Percentiles rank a stretch among this genome's conserved stretches.
phyloP scores from a whole-genome alignment of 2,329 filamentous ascomycete species.

The Dryadomyces quercivorus region DNA sequence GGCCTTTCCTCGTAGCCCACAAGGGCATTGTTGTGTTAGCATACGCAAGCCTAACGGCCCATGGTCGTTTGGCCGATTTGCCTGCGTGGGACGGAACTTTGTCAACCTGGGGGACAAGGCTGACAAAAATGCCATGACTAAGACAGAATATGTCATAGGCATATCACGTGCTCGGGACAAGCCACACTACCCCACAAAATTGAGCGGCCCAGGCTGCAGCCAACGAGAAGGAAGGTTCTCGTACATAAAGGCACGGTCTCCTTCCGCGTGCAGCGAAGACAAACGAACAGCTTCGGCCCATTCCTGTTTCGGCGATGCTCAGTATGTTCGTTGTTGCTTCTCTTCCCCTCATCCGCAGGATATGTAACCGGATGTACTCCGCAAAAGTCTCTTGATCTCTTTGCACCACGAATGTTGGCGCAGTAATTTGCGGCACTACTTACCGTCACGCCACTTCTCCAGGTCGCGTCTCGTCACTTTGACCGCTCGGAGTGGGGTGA shows the following conservation, averaged over 20 bases:
- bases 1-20: neutral
- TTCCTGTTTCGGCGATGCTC: neutral
- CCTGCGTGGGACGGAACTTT: too few relatives aligned
- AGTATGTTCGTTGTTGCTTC: neutral
- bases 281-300: neutral
- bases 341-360: neutral
- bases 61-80: too few relatives aligned
- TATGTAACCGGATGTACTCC: neutral
- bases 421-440: neutral
- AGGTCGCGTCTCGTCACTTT: neutral
- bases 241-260: too few relatives aligned
- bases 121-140: neutral
- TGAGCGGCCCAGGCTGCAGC: too few relatives aligned
- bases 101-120: neutral
- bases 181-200: neutral
- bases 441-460: neutral
- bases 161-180: neutral
- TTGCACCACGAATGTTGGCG: neutral
- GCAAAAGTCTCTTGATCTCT: neutral
- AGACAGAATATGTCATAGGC: neutral
- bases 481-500: neutral
- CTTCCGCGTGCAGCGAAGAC: neutral
- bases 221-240: neutral
- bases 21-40: neutral
- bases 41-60: too few relatives aligned